These are phyloP conservation scores for Fusarium virguliforme DNA, from an alignment of 2,329 filamentous ascomycete species.

Conservation along the genomic window DNA sequence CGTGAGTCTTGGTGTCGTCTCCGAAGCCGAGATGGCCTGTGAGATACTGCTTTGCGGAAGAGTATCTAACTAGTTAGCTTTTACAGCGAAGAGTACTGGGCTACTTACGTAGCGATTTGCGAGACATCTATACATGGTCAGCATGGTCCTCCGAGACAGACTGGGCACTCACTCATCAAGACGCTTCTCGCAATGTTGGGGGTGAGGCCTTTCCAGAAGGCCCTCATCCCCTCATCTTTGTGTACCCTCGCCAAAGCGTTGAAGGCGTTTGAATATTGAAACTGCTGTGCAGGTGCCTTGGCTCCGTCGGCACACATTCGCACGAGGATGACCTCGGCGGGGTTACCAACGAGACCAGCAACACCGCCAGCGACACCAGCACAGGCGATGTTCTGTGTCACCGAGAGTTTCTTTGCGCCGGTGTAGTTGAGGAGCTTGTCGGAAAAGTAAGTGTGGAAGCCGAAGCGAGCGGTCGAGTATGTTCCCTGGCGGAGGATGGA, in stretches of 20 bases:
- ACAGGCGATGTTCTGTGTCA: conserved; percentile 57
- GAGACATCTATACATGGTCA: conserved; percentile 57
- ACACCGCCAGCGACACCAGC: conserved; percentile 60
- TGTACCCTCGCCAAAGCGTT: conserved; percentile 48
- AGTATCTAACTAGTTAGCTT: conserved; percentile 50
- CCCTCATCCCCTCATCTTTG: conserved; percentile 59
- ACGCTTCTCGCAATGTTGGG: conserved; percentile 62
- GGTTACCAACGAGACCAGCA: conserved; percentile 63
- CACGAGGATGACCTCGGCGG: conserved; percentile 62
- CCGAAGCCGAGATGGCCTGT: conserved; percentile 49
- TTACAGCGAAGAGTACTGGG: fast-evolving
- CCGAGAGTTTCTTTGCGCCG: conserved; percentile 53
- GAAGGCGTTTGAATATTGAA: conserved; percentile 59
- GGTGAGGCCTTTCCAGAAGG: conserved; percentile 58
- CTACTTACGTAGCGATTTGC: conserved; percentile 61
- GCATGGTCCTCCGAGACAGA: neutral
- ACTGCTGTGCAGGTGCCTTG: conserved; percentile 56
- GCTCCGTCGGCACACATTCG: conserved; percentile 65
- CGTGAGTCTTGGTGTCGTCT: conserved; percentile 61
- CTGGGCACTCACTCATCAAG: conserved; percentile 59
- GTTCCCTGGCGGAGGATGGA: conserved; percentile 63
- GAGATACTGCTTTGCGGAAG: conserved; percentile 56
- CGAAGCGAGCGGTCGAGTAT: conserved; percentile 64
- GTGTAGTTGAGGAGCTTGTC: conserved; percentile 49
- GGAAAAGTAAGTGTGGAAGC: conserved; percentile 59